These are phyloP conservation scores for Nakaseomyces bracarensis DNA, from an alignment of 1,139 yeast species.

Conservation along the genomic window DNA sequence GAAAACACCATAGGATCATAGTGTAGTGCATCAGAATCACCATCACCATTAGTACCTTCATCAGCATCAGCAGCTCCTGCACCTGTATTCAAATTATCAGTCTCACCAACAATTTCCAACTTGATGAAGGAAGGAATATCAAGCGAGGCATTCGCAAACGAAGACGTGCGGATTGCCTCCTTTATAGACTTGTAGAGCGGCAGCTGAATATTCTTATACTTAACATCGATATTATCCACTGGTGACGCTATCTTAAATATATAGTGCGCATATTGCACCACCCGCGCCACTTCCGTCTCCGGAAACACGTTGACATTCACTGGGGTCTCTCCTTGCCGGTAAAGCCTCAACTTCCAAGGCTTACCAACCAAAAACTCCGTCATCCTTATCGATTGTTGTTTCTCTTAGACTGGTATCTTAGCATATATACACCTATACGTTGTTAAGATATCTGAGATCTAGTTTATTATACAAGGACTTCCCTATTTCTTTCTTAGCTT, in stretches of 20 bases:
- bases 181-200: constrained; percentile 2
- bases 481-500: too few relatives aligned
- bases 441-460: too few relatives aligned
- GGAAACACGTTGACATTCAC: constrained; percentile 6
- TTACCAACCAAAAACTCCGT: background rate
- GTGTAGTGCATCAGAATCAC: background rate
- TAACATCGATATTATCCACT: background rate
- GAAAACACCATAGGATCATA: background rate
- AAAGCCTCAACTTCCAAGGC: constrained; percentile 5
- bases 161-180: constrained; percentile 5
- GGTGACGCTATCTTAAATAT: background rate
- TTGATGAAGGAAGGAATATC: constrained; percentile 4
- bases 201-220: constrained; percentile 2
- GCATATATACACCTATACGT: too few relatives aligned
- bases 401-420: too few relatives aligned
- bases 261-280: background rate
- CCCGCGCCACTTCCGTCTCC: constrained; percentile 4
- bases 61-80: too few relatives aligned
- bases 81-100: too few relatives aligned
- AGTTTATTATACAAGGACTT: too few relatives aligned
- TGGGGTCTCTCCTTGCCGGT: background rate
- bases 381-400: background rate
- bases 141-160: constrained; percentile 3
- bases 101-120: background rate
- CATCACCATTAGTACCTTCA: background rate